Evolutionary conservation across 2,329 filamentous ascomycete species (phyloP).

Genomic region (Penicillium palitans): DNA sequence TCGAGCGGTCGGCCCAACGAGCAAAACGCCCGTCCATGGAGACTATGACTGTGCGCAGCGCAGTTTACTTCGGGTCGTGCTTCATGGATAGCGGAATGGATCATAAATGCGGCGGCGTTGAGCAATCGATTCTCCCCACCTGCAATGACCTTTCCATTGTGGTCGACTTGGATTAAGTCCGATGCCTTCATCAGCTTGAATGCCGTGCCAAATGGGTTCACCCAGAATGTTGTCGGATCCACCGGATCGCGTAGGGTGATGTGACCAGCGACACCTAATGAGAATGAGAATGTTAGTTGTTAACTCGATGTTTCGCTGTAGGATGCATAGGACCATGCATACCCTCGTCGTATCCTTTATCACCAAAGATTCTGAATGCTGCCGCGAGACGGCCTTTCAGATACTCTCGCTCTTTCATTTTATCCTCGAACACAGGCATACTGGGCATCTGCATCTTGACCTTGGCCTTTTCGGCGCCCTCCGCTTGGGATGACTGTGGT

Average conservation of each 20-base stretch:
- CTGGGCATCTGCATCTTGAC: conserved; percentile 36
- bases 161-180: conserved; percentile 67
- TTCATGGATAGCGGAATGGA: conserved; percentile 55
- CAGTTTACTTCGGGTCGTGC: conserved; percentile 57
- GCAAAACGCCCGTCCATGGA: conserved; percentile 52
- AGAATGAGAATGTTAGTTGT: not conserved
- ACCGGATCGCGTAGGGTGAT: conserved; percentile 64
- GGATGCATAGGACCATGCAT: not conserved
- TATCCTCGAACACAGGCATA: conserved; percentile 43
- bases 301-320: not conserved
- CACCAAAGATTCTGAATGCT: conserved; percentile 60
- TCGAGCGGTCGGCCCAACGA: conserved; percentile 45
- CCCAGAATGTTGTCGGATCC: conserved; percentile 62
- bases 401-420: conserved; percentile 52
- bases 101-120: conserved; percentile 54
- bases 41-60: conserved; percentile 56
- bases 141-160: conserved; percentile 62
- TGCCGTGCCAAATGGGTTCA: conserved; percentile 65
- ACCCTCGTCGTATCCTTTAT: conserved; percentile 57
- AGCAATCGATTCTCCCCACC: conserved; percentile 54
- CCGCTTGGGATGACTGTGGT: conserved; percentile 26
- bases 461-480: conserved; percentile 29
- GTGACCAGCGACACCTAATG: conserved; percentile 60
- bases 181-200: conserved; percentile 64
- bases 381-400: conserved; percentile 57